Percentiles rank a stretch among this genome's conserved stretches.
Conservation (phyloP, 306 rosid genomes). For the Pterocarpus macrocarpus region DNA sequence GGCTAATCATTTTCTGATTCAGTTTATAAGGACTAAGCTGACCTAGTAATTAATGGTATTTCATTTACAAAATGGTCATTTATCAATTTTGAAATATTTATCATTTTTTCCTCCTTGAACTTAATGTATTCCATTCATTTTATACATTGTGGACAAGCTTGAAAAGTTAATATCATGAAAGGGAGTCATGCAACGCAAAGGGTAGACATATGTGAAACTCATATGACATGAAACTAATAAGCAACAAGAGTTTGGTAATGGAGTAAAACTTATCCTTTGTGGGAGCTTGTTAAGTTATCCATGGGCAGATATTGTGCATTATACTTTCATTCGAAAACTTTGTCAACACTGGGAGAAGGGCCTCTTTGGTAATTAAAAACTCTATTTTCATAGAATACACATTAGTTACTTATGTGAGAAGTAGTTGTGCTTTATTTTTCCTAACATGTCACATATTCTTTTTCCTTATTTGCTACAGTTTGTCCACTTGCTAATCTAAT, state of each 20-base stretch:
- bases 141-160: background rate
- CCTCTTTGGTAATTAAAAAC: slow-evolving; percentile 6
- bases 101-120: background rate
- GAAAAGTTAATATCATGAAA: background rate
- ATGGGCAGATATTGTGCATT: background rate
- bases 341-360: background rate
- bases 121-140: background rate
- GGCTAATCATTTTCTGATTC: background rate
- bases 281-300: background rate
- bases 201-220: slow-evolving; percentile 14
- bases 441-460: background rate
- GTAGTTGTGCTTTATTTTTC: background rate
- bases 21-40: slow-evolving; percentile 28
- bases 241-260: background rate
- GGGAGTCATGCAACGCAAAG: background rate
- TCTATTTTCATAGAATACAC: background rate
- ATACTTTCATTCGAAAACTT: background rate
- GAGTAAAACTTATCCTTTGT: slow-evolving; percentile 20
- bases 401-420: background rate
- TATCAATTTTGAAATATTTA: background rate
- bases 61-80: background rate
- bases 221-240: slow-evolving; percentile 12
- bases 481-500: background rate
- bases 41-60: slow-evolving; percentile 5
- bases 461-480: slow-evolving; percentile 8